phyloP scores from a whole-genome alignment of 1,284 basidiomycete genomes.

The Pseudozyma flocculosa region DNA sequence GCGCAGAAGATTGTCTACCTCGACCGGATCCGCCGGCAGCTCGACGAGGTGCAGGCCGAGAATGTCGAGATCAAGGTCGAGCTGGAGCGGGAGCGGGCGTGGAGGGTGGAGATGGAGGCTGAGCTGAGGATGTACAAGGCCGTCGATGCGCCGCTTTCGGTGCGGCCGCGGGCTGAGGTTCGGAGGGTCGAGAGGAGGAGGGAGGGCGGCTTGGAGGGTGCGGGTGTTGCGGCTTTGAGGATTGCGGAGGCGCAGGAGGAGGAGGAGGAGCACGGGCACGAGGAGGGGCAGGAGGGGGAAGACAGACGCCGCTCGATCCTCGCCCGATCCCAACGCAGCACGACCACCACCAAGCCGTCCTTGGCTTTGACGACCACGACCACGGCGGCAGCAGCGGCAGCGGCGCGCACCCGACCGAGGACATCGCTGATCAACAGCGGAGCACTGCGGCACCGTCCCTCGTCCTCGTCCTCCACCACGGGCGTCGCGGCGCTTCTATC shows the following conservation, averaged over 20 bases:
- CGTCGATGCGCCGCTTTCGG: constrained; percentile 24
- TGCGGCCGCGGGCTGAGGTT: constrained; percentile 23
- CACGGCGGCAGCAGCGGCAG: too few species aligned
- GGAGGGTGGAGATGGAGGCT: constrained; percentile 6
- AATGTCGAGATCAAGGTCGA: constrained; percentile 11
- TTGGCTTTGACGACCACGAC: too few species aligned
- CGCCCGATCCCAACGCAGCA: too few species aligned
- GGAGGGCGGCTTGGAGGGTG: constrained; percentile 4
- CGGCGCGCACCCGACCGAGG: constrained; percentile 20
- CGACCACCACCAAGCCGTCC: too few species aligned
- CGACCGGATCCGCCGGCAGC: constrained; percentile 22
- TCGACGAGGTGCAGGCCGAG: constrained; percentile 24
- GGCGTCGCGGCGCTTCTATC: too few species aligned
- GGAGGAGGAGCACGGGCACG: constrained; percentile 1
- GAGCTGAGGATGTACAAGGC: constrained; percentile 22
- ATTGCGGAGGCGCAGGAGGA: not conserved
- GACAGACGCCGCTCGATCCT: constrained; percentile 7
- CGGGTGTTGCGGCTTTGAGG: constrained; percentile 2
- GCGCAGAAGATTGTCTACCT: constrained; percentile 39
- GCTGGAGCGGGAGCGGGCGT: constrained; percentile 14
- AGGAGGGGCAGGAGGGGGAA: constrained; percentile 4
- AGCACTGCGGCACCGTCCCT: constrained; percentile 13
- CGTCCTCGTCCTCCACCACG: too few species aligned
- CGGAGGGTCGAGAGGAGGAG: constrained; percentile 15
- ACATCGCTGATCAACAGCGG: constrained; percentile 34